These are phyloP conservation scores for Dimocarpus longan DNA, from an alignment of 345 rosid species.

Conservation along the genomic window DNA sequence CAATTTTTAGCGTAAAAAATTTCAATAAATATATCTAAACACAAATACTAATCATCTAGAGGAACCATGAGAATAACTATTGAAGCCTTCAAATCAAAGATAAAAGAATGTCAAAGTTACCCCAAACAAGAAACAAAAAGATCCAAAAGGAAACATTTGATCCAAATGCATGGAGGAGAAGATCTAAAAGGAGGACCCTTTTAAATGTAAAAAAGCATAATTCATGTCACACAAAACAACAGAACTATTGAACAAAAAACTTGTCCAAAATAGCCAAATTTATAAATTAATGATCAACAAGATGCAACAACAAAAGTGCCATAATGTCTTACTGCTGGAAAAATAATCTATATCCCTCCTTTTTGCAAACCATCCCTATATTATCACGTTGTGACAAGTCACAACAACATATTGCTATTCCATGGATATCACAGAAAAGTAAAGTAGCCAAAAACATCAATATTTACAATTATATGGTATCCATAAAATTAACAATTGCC, in stretches of 20 bases:
- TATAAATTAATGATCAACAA: conserved; percentile 7
- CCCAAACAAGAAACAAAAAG: background rate
- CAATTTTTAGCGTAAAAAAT: background rate
- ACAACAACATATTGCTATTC: background rate
- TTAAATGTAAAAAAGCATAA: background rate
- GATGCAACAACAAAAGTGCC: background rate
- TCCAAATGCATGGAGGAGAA: background rate
- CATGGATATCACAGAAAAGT: background rate
- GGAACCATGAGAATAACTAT: background rate
- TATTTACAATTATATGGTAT: background rate
- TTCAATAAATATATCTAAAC: background rate
- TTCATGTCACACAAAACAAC: background rate
- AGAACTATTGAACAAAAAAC: background rate
- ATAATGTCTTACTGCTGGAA: background rate
- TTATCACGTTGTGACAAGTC: background rate
- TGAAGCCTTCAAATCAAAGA: background rate
- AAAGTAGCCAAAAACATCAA: background rate
- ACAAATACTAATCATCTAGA: background rate
- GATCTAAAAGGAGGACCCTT: background rate
- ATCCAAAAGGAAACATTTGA: background rate
- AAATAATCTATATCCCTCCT: background rate
- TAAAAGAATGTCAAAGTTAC: background rate
- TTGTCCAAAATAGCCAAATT: background rate
- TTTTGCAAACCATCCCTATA: background rate
- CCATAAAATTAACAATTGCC: background rate